Base-by-base conservation (phyloP, 768 basidiomycete species). In the Plicaturopsis crispa region DNA sequence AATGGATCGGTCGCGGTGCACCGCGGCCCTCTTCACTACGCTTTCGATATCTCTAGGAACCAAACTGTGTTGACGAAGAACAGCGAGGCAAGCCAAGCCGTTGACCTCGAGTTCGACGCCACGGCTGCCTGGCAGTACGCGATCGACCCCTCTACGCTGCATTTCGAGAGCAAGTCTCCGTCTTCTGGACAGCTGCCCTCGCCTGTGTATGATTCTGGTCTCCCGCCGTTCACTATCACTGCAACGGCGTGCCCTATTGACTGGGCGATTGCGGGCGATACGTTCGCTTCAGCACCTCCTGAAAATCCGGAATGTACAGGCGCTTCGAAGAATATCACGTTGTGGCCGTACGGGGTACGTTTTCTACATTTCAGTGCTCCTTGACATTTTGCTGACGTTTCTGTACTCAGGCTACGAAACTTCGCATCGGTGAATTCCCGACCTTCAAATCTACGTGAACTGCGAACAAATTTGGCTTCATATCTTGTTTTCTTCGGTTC, bases 21-120 rank as follows among this genome's bases (percentile, higher is more conserved):
- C 33, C 68, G 73, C 6, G 74, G 73, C 12, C 69, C 73, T 7
- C 49, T 76, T 31, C 63, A 75, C 51, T 76, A 74, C 48, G 73
- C 74, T 4, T 70, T 69, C 43, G 73, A 75, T 52, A 75, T 67
- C 34, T 44, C 57, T 5, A 54, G 65, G 8, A 51, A 39, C 20
- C 46, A 48, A 37, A 59, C 48, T 23, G 64, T 70, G 24, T 59
- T 75, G 17, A 46, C 58, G 2, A 56, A 50, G 34, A 70, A 73
- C 47, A 52, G n/a, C 65, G 5, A 55, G 66, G 38, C 59, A 72
- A 47, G 61, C 64, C 6, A 53, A 64, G 73, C 73, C 0, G 61
- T 62, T 13, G 74, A 77, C 43, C 59, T 73, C 22, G 53, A 75
- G 48, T 72, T 70, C 44, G 68, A 72, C 38, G 63, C 73, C 5